Evolutionary conservation across 306 rosid species (phyloP).

Genomic region (Hippophae rhamnoides): DNA sequence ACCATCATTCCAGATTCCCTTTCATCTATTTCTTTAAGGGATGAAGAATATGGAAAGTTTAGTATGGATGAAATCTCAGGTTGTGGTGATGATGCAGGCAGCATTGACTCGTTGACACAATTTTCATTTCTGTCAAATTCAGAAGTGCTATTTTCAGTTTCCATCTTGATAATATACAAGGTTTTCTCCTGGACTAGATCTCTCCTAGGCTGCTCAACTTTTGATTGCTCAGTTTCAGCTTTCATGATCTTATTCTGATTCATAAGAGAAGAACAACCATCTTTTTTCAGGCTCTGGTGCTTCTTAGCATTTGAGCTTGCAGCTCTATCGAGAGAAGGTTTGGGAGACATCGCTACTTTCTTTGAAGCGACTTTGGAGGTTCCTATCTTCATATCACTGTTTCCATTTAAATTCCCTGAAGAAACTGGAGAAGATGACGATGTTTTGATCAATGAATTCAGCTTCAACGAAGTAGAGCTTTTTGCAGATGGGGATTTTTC

Average conservation of each 20-base stretch:
- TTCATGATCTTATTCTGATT: constrained; percentile 22
- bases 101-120: constrained; percentile 19
- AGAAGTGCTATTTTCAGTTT: constrained; percentile 34
- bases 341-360: constrained; percentile 33
- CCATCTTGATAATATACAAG: constrained; percentile 56
- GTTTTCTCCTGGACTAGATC: constrained; percentile 54
- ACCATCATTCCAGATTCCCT: constrained; percentile 23
- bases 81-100: constrained; percentile 19
- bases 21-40: constrained; percentile 23
- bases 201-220: not conserved
- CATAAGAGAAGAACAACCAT: constrained; percentile 14
- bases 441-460: constrained; percentile 23
- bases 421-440: constrained; percentile 24
- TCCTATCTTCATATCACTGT: constrained; percentile 19
- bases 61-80: constrained; percentile 28
- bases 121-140: constrained; percentile 35
- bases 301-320: constrained; percentile 37
- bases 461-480: constrained; percentile 20
- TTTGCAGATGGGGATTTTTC: constrained; percentile 34
- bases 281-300: constrained; percentile 35
- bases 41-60: not conserved
- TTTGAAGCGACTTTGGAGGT: constrained; percentile 30
- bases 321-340: constrained; percentile 30
- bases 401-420: constrained; percentile 22
- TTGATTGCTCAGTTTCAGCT: constrained; percentile 26